Percentiles rank a stretch among this genome's conserved stretches.
phyloP scores from a whole-genome alignment of 2,329 filamentous ascomycete species.

The Neonectria magnoliae region DNA sequence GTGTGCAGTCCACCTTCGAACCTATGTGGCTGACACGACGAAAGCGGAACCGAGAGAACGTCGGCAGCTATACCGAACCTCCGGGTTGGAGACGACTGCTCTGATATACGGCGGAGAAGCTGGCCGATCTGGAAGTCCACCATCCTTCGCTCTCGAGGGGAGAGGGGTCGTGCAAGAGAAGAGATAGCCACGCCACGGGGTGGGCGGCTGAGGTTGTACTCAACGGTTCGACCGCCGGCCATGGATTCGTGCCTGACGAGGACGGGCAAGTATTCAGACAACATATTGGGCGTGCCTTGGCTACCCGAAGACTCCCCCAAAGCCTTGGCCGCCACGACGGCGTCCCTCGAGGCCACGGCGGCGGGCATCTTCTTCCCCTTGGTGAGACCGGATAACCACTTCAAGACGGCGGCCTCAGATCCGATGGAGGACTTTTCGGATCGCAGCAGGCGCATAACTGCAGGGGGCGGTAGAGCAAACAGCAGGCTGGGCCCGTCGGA shows the following conservation, averaged over 20 bases:
- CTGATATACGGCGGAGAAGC: slow-evolving; percentile 56
- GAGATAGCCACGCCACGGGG: slow-evolving; percentile 52
- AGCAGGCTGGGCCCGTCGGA: slow-evolving; percentile 54
- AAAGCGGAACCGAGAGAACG: slow-evolving; percentile 37
- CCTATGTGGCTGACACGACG: slow-evolving; percentile 25
- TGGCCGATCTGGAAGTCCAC: slow-evolving; percentile 60
- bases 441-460: slow-evolving; percentile 57
- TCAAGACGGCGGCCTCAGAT: slow-evolving; percentile 57
- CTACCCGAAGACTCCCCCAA: background rate
- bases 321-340: slow-evolving; percentile 8
- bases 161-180: slow-evolving; percentile 47
- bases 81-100: slow-evolving; percentile 55
- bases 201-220: slow-evolving; percentile 57
- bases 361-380: slow-evolving; percentile 26
- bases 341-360: slow-evolving; percentile 7
- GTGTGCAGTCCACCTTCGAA: slow-evolving; percentile 38
- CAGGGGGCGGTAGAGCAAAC: slow-evolving; percentile 55
- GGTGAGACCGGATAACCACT: slow-evolving; percentile 52
- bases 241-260: slow-evolving; percentile 52
- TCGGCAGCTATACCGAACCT: slow-evolving; percentile 56
- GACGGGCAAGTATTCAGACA: slow-evolving; percentile 52
- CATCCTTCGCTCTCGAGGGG: slow-evolving; percentile 45
- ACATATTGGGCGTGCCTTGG: slow-evolving; percentile 11
- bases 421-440: slow-evolving; percentile 56
- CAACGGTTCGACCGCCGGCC: slow-evolving; percentile 43